phyloP scores from a whole-genome alignment of 2,329 filamentous ascomycete genomes.

The Talaromyces marneffei region DNA sequence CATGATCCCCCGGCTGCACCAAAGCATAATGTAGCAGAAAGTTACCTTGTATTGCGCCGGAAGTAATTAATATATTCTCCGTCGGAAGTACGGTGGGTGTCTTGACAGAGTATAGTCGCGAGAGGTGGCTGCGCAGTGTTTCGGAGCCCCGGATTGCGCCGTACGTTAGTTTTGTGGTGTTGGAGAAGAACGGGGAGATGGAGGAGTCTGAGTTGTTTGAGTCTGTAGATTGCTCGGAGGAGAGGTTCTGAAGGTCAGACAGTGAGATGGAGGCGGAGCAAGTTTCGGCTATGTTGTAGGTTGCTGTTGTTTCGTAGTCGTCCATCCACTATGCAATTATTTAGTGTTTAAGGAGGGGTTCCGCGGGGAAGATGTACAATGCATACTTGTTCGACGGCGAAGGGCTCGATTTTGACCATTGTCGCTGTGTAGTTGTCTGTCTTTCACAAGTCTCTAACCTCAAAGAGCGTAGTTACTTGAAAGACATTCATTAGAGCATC shows the following conservation, averaged over 20 bases:
- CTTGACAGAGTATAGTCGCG: constrained; percentile 58
- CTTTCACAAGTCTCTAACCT: neutral
- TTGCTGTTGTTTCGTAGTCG: constrained; percentile 46
- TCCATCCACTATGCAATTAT: constrained; percentile 50
- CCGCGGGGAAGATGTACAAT: constrained; percentile 8
- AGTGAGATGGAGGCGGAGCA: constrained; percentile 53
- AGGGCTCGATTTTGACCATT: constrained; percentile 40
- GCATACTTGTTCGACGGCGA: constrained; percentile 61
- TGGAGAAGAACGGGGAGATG: constrained; percentile 43
- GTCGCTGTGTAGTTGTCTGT: neutral
- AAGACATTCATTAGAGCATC: neutral
- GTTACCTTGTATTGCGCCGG: constrained; percentile 80
- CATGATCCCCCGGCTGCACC: constrained; percentile 69
- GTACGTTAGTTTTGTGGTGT: constrained; percentile 61
- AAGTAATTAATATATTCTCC: constrained; percentile 68
- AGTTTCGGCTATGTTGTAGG: constrained; percentile 54
- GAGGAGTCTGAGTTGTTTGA: constrained; percentile 16
- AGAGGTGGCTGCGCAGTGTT: constrained; percentile 58
- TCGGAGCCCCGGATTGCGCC: constrained; percentile 65
- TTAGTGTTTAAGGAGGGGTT: neutral
- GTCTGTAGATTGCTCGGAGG: constrained; percentile 47
- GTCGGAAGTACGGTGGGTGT: constrained; percentile 42
- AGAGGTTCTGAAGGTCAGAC: constrained; percentile 47
- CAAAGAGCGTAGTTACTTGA: neutral
- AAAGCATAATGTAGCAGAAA: constrained; percentile 71